phyloP scores from a whole-genome alignment of 768 basidiomycete genomes.

The Boletus patriciae region DNA sequence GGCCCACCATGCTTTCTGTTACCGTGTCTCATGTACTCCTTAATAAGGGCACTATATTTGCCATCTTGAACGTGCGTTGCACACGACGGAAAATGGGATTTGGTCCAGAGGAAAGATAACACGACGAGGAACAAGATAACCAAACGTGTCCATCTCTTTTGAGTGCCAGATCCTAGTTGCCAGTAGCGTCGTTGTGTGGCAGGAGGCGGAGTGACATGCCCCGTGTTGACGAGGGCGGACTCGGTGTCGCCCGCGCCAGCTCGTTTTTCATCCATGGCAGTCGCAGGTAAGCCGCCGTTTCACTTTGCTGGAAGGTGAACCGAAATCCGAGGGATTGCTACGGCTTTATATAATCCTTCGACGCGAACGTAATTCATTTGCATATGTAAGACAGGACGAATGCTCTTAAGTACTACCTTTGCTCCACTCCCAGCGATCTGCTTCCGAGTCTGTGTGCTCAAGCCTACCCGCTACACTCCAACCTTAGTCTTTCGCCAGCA shows the following conservation, averaged over 20 bases:
- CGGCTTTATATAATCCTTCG: not conserved
- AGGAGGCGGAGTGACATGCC: conserved; percentile 22
- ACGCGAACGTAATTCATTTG: not conserved
- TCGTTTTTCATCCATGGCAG: conserved; percentile 23
- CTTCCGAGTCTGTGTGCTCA: not conserved
- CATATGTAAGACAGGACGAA: no score
- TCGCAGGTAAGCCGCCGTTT: not conserved
- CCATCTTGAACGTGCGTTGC: conserved; percentile 8
- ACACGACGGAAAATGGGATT: not conserved
- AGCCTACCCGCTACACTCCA: not conserved
- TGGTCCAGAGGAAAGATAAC: conserved; percentile 19
- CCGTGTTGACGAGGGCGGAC: not conserved
- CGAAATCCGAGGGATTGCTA: not conserved
- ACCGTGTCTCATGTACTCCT: conserved; percentile 20
- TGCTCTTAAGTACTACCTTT: no score
- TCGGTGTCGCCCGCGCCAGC: conserved; percentile 2
- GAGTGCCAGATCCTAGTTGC: not conserved
- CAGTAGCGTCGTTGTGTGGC: conserved; percentile 7
- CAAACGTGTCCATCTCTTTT: conserved; percentile 16
- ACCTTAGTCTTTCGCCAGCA: conserved; percentile 24
- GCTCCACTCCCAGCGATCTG: not conserved
- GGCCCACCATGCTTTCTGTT: conserved; percentile 15
- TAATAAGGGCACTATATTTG: conserved; percentile 14
- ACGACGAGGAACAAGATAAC: conserved; percentile 9
- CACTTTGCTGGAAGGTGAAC: not conserved